Evolutionary conservation across 192 early-diverging fungal genomes (phyloP).

Genomic region (Backusella mclennaniae): DNA sequence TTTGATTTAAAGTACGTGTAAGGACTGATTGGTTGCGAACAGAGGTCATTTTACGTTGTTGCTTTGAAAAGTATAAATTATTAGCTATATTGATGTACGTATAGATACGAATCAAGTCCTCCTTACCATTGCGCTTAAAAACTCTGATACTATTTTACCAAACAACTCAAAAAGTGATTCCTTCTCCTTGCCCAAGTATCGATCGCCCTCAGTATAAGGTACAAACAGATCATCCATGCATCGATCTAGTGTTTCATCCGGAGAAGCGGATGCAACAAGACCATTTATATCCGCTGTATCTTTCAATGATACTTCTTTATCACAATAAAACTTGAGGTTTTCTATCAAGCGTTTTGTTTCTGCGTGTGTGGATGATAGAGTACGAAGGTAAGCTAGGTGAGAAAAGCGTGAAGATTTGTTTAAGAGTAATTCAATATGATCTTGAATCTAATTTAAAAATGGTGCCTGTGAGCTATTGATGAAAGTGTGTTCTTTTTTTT

Average conservation of each 20-base stretch:
- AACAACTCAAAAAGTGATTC: conserved; percentile 69
- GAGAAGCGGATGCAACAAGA: conserved; percentile 46
- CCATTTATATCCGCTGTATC: conserved; percentile 38
- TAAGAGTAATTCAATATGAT: conserved; percentile 81
- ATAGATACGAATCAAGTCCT: neutral
- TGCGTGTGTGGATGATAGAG: conserved; percentile 68
- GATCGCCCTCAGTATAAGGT: conserved; percentile 86
- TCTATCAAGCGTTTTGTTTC: conserved; percentile 72
- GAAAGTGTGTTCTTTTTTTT: neutral
- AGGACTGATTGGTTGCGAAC: conserved; percentile 31
- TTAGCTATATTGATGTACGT: too few relatives aligned
- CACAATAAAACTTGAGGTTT: conserved; percentile 77
- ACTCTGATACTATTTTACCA: conserved; percentile 45
- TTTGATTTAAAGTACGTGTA: conserved; percentile 36
- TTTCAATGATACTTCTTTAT: conserved; percentile 45
- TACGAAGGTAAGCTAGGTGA: conserved; percentile 77
- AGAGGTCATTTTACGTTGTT: conserved; percentile 36
- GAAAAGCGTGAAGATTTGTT: conserved; percentile 67
- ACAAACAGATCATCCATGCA: conserved; percentile 95
- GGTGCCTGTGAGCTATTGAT: neutral
- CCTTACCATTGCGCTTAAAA: conserved; percentile 46
- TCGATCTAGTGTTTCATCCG: conserved; percentile 77
- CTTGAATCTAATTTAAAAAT: conserved; percentile 69
- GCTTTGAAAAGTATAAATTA: conserved; percentile 24
- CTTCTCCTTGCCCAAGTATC: conserved; percentile 81